Evolutionary conservation across 2,329 filamentous ascomycete species (phyloP).

Genomic region (Alternaria incomplexa): DNA sequence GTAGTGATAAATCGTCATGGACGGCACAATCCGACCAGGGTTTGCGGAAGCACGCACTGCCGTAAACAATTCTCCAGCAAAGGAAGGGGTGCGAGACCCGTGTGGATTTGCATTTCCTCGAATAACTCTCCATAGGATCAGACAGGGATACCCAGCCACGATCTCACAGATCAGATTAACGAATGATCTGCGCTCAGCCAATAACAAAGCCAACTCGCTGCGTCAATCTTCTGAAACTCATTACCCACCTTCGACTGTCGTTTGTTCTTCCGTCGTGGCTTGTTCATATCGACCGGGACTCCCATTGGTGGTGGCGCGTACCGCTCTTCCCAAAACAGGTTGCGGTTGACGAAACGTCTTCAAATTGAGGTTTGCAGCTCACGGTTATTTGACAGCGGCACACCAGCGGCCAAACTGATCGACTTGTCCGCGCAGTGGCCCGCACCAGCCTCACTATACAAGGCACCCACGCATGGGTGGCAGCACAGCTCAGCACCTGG

Average conservation of each 20-base stretch:
- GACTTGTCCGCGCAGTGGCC: conserved; percentile 23
- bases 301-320: conserved; percentile 21
- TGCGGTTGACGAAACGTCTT: conserved; percentile 16
- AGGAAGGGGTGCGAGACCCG: conserved; percentile 1
- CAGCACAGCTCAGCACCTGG: not conserved
- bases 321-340: conserved; percentile 13
- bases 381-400: conserved; percentile 37
- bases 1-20: conserved; percentile 15
- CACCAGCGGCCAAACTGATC: conserved; percentile 23
- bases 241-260: conserved; percentile 20
- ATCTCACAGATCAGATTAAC: conserved; percentile 46
- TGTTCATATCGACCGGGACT: conserved; percentile 19
- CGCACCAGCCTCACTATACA: conserved; percentile 14
- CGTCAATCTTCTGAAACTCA: conserved; percentile 33
- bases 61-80: not conserved
- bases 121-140: conserved; percentile 1
- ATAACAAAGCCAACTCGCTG: conserved; percentile 25
- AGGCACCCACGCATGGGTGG: conserved; percentile 5
- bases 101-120: conserved; percentile 11
- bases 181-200: conserved; percentile 40
- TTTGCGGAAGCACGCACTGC: conserved; percentile 19
- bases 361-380: conserved; percentile 12
- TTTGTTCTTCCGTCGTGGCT: conserved; percentile 21
- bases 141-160: conserved; percentile 33
- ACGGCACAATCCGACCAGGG: conserved; percentile 19